Conservation (phyloP, 2,329 filamentous ascomycete species). For the Trichoderma sp. region DNA sequence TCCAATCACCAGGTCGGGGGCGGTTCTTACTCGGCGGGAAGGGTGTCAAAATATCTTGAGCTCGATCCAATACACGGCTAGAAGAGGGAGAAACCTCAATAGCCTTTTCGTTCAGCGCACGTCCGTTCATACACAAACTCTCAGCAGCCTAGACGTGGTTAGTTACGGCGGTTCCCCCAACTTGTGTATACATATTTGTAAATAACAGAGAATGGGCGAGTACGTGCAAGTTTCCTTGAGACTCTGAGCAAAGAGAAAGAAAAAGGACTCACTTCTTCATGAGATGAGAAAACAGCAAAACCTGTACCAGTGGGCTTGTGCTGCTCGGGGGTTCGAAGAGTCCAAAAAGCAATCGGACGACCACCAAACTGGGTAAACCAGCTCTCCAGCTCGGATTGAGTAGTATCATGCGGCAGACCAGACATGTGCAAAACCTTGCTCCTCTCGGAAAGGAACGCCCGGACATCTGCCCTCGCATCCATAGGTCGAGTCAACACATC, state of each 20-base stretch:
- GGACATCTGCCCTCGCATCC: slow-evolving; percentile 94
- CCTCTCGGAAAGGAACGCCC: slow-evolving; percentile 91
- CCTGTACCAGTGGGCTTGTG: slow-evolving; percentile 99
- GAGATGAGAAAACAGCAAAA: slow-evolving; percentile 97
- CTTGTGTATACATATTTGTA: neutral
- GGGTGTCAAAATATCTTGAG: slow-evolving; percentile 91
- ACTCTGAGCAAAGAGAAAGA: neutral
- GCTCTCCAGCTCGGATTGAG: slow-evolving; percentile 96
- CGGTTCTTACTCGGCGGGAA: slow-evolving; percentile 99
- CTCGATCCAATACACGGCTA: slow-evolving; percentile 92
- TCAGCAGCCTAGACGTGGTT: slow-evolving; percentile 73
- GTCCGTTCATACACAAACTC: slow-evolving; percentile 98
- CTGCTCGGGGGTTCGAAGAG: slow-evolving; percentile 92
- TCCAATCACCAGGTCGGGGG: slow-evolving; percentile 96
- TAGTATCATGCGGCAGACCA: slow-evolving; percentile 94
- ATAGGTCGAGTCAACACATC: slow-evolving; percentile 93
- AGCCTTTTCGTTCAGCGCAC: slow-evolving; percentile 96
- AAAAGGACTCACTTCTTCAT: slow-evolving; percentile 80
- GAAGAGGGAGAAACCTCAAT: slow-evolving; percentile 98
- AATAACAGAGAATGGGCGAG: neutral
- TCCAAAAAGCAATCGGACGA: slow-evolving; percentile 98
- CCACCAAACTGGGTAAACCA: slow-evolving; percentile 99
- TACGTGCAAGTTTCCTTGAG: neutral
- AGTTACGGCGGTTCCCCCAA: neutral
- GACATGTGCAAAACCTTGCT: slow-evolving; percentile 99